A percentile compares a stretch with the other conserved stretches of the same genome.
These are phyloP conservation scores for Trypanosoma conorhini DNA, from an alignment of 208 protist genomes.

Conservation along the genomic window DNA sequence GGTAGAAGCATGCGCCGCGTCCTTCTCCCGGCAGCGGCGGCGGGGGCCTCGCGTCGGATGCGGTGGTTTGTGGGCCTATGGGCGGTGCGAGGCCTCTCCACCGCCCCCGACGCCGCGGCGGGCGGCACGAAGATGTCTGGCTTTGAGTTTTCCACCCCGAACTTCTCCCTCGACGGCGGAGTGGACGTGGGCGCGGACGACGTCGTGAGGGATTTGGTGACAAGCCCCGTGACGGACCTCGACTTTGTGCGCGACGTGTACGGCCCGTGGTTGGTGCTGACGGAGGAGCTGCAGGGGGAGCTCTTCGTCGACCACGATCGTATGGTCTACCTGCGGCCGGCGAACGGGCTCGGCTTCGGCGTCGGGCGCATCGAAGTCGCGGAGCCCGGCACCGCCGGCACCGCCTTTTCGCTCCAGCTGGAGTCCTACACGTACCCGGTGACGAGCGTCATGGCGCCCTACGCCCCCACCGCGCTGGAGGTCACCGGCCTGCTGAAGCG, in stretches of 20 bases:
- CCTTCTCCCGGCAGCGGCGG: background rate
- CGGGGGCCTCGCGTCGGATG: background rate
- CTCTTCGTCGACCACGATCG: constrained; percentile 86
- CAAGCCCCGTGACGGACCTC: constrained; percentile 49
- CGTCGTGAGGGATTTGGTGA: constrained; percentile 58
- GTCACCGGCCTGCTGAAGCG: constrained; percentile 73
- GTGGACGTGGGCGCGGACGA: constrained; percentile 23
- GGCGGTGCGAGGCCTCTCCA: background rate
- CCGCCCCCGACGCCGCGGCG: background rate
- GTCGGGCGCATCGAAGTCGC: constrained; percentile 65
- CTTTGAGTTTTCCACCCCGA: constrained; percentile 67
- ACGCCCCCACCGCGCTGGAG: constrained; percentile 36
- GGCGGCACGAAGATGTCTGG: constrained; percentile 43
- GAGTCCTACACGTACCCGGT: constrained; percentile 80
- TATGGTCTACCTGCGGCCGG: constrained; percentile 84
- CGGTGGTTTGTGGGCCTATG: background rate
- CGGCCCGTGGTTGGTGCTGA: constrained; percentile 89
- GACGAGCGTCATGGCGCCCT: constrained; percentile 45
- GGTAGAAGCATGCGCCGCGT: background rate
- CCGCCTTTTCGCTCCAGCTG: constrained; percentile 66
- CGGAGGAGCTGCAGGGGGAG: constrained; percentile 84
- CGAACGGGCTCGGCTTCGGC: constrained; percentile 85
- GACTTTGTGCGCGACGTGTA: constrained; percentile 71
- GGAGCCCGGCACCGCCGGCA: constrained; percentile 40
- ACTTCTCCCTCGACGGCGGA: constrained; percentile 48